Percentiles rank a stretch among this genome's conserved stretches.
Evolutionary conservation across 768 basidiomycete genomes (phyloP).

Genomic region (Holtermanniella nyarrowii): DNA sequence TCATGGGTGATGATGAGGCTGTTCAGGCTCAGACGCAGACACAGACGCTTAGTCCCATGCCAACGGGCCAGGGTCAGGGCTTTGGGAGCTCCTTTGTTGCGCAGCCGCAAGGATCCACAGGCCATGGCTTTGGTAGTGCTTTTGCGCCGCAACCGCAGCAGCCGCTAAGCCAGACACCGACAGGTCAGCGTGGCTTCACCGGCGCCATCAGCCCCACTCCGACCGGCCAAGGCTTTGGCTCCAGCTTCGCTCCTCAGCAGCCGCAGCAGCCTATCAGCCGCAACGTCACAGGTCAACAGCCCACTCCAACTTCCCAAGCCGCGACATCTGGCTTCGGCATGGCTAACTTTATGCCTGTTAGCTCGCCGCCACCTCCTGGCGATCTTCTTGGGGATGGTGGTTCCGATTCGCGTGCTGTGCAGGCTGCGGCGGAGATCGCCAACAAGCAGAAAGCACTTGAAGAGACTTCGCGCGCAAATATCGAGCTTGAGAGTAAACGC

Average conservation of each 20-base stretch:
- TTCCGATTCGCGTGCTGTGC: constrained; percentile 28
- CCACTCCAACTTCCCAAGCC: no score
- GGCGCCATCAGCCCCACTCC: constrained; percentile 46
- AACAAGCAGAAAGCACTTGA: constrained; percentile 75
- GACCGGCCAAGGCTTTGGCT: constrained; percentile 17
- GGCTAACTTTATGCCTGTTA: no score
- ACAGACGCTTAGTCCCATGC: background rate
- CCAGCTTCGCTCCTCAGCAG: background rate
- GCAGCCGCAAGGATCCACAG: constrained; percentile 46
- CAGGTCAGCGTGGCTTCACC: constrained; percentile 44
- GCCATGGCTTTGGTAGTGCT: constrained; percentile 44
- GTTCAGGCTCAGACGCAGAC: background rate
- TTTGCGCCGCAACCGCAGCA: constrained; percentile 16
- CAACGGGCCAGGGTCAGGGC: background rate
- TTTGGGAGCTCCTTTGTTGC: constrained; percentile 18
- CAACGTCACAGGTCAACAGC: no score
- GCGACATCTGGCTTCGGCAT: no score
- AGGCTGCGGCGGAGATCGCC: constrained; percentile 75
- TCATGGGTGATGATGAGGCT: constrained; percentile 27
- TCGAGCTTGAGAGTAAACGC: constrained; percentile 58
- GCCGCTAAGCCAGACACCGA: constrained; percentile 62
- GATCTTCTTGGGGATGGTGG: constrained; percentile 37
- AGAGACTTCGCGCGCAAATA: constrained; percentile 64
- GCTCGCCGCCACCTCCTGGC: constrained; percentile 11
- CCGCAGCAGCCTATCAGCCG: background rate